Conservation (phyloP, 2,329 filamentous ascomycete species). For the Microdochium nivale region DNA sequence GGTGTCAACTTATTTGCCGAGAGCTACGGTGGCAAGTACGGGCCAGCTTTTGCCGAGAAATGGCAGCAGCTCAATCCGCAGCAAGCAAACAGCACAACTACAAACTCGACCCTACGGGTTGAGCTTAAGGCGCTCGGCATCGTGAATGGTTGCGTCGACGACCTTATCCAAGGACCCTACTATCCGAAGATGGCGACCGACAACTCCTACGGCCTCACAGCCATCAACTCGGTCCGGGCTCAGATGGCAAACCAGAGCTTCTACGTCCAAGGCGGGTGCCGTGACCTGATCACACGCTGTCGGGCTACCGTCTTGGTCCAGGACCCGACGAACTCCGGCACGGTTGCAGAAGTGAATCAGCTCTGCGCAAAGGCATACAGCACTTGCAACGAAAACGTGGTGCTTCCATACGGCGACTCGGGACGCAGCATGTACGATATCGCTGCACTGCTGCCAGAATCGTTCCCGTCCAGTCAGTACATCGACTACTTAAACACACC, state of each 20-base stretch:
- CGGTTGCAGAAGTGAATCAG: constrained; percentile 45
- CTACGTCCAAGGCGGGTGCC: constrained; percentile 52
- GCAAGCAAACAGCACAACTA: constrained; percentile 47
- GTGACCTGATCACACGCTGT: constrained; percentile 48
- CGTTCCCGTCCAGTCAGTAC: constrained; percentile 48
- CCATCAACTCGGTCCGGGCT: constrained; percentile 39
- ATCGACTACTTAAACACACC: constrained; percentile 48
- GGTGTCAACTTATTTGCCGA: constrained; percentile 48
- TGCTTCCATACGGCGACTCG: constrained; percentile 38
- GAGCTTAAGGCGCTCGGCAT: constrained; percentile 41
- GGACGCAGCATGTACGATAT: constrained; percentile 53
- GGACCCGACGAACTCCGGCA: constrained; percentile 42
- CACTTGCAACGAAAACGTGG: constrained; percentile 46
- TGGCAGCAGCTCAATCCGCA: constrained; percentile 40
- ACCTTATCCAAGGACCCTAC: constrained; percentile 46
- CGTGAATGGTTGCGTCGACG: constrained; percentile 51
- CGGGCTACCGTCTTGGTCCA: constrained; percentile 37
- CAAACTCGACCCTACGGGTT: constrained; percentile 35
- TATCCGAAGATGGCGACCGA: constrained; percentile 47
- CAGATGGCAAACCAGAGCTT: constrained; percentile 48
- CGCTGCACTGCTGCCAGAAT: constrained; percentile 43
- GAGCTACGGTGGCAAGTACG: constrained; percentile 51
- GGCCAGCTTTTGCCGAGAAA: constrained; percentile 42
- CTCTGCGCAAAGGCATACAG: constrained; percentile 44
- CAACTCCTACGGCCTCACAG: constrained; percentile 46